Evolutionary conservation across 1,139 yeast species (phyloP).

Genomic region (Pichia sp.): DNA sequence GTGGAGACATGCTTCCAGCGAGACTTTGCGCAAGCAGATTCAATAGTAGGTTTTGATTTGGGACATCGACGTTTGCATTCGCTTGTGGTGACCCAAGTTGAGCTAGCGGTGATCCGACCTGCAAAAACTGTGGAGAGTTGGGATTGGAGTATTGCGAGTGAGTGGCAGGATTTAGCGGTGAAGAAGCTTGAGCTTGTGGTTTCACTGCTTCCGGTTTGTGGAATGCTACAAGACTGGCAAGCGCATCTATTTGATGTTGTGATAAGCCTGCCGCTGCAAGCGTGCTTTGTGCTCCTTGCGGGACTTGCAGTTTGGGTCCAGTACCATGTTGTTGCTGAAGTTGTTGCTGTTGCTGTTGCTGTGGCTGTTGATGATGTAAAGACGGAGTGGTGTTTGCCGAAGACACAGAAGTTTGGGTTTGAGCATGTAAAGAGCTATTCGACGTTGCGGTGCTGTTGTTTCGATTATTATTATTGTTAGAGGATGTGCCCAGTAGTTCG

Average conservation of each 20-base stretch:
- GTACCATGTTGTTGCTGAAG: constrained; percentile 6
- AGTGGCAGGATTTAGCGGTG: constrained; percentile 8
- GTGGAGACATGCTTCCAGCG: constrained; percentile 2
- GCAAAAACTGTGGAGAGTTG: too few relatives aligned
- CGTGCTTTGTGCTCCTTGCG: constrained; percentile 62
- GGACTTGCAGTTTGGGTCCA: constrained; percentile 47
- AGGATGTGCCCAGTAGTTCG: constrained; percentile 16
- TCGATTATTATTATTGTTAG: constrained; percentile 2
- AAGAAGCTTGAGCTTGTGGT: too few relatives aligned
- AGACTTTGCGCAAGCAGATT: constrained; percentile 13
- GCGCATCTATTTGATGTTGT: constrained; percentile 61
- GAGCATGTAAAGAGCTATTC: too few relatives aligned
- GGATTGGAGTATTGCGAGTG: constrained; percentile 10
- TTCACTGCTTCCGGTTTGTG: constrained; percentile 47
- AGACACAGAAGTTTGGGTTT: too few relatives aligned
- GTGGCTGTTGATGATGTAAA: too few relatives aligned
- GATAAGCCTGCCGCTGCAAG: constrained; percentile 58
- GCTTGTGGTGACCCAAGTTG: background rate
- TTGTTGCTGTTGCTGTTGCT: constrained; percentile 9
- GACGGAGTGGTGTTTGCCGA: too few relatives aligned
- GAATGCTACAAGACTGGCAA: constrained; percentile 66
- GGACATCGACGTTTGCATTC: constrained; percentile 3
- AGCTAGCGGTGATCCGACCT: background rate
- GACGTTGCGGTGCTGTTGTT: constrained; percentile 6
- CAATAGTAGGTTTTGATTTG: constrained; percentile 9